These are phyloP conservation scores for Penicillium psychrosexuale DNA, from an alignment of 2,329 filamentous ascomycete genomes.

Conservation along the genomic window DNA sequence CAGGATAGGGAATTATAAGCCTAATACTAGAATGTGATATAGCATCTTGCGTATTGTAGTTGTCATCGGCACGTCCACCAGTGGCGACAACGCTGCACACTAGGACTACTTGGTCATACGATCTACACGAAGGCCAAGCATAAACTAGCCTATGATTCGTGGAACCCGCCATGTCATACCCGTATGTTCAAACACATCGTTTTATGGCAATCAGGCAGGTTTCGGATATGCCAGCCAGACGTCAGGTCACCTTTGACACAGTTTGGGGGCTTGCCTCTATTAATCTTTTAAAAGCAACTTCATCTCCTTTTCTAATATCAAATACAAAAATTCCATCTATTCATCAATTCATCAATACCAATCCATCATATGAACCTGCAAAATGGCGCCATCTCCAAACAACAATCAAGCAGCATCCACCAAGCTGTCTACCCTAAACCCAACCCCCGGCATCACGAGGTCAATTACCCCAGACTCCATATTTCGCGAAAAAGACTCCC, in stretches of 20 bases:
- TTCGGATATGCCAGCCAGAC: not conserved
- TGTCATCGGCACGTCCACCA: not conserved
- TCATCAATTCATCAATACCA: not conserved
- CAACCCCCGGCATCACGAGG: not conserved
- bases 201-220: not conserved
- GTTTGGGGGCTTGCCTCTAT: not conserved
- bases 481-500: not conserved
- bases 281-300: not conserved
- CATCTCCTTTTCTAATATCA: not conserved
- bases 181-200: not conserved
- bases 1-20: not conserved
- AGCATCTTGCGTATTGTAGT: not conserved
- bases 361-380: not conserved
- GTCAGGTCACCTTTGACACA: slow-evolving; percentile 5
- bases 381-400: not conserved
- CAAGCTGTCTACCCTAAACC: not conserved
- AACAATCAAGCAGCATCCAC: not conserved
- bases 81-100: not conserved
- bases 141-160: not conserved
- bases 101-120: not conserved
- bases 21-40: not conserved
- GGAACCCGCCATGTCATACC: not conserved
- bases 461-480: not conserved
- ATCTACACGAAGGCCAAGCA: not conserved
- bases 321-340: not conserved